Evolutionary conservation across 352 stramenopile genomes (phyloP), one percentile per base, ranked within the genome.

Genomic region (Ophiocytium majus): DNA sequence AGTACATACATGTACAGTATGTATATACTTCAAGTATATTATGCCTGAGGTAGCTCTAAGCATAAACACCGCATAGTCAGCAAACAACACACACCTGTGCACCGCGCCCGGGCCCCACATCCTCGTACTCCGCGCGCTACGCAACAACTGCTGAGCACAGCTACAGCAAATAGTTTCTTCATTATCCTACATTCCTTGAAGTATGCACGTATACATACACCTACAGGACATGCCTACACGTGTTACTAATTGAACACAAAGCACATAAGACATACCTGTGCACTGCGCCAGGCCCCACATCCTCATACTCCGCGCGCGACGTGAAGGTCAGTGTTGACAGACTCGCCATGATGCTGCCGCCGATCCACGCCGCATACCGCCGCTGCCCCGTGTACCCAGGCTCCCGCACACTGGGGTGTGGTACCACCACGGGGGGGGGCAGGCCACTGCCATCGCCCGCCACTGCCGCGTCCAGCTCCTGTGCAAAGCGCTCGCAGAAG

Each of bases 91-190:
- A n/a, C n/a, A n/a, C n/a, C 95, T 92, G 92, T 98, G 96, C 37
- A 99, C 91, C 90, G 98, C 98, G 35, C 92, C 93, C n/a, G 83
- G 94, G 90, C 23, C 97, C 97, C 85, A 95, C 95, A 91, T 99
- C 97, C 79, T 99, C 96, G 90, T 98, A 99, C 91, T 99, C 97
- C 79, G 91, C 93, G 90, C 97, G 98, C 66, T 95, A 97, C n/a
- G n/a, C n/a, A n/a, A n/a, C n/a, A n/a, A n/a, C n/a, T n/a, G n/a
- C n/a, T n/a, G n/a, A n/a, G n/a, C n/a, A n/a, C n/a, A n/a, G n/a
- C n/a, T n/a, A n/a, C n/a, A n/a, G n/a, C n/a, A n/a, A n/a, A n/a
- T n/a, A n/a, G n/a, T n/a, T n/a, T n/a, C n/a, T n/a, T n/a, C n/a
- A n/a, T n/a, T n/a, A n/a, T n/a, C n/a, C n/a, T n/a, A n/a, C n/a